Conservation (phyloP, 1,139 yeast genomes). For the Candida albicans region DNA sequence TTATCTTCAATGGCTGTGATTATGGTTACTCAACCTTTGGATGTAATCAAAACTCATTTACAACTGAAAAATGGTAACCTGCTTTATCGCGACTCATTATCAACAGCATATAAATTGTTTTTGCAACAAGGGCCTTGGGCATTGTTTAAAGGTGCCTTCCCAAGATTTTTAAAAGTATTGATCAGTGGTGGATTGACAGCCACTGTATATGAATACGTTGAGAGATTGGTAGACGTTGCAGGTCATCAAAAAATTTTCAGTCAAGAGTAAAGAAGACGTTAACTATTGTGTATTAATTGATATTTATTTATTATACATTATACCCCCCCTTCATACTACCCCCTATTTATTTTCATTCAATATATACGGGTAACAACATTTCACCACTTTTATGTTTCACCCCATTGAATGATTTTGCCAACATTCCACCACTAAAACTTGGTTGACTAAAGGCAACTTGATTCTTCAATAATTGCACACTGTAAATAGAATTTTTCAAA, state of each 20-base stretch:
- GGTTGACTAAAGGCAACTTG: conserved; percentile 75
- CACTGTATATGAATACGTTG: conserved; percentile 63
- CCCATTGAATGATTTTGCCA: conserved; percentile 55
- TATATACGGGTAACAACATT: conserved; percentile 51
- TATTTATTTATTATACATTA: not conserved
- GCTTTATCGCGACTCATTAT: conserved; percentile 65
- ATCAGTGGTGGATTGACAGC: conserved; percentile 80
- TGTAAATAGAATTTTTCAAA: conserved; percentile 49
- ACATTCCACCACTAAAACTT: conserved; percentile 55
- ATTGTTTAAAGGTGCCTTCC: conserved; percentile 79
- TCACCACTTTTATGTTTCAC: conserved; percentile 52
- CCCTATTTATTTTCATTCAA: conserved; percentile 21
- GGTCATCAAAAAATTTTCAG: conserved; percentile 51
- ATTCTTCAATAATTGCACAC: conserved; percentile 38
- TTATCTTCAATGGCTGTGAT: conserved; percentile 67
- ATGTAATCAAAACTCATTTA: conserved; percentile 84
- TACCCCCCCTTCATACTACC: no score
- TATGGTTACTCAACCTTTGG: conserved; percentile 84
- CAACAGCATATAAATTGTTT: conserved; percentile 72
- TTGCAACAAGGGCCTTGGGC: conserved; percentile 63
- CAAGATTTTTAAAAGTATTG: conserved; percentile 76
- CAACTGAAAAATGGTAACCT: conserved; percentile 71
- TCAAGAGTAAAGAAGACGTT: conserved; percentile 1
- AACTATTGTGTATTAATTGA: not conserved
- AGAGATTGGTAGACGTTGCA: conserved; percentile 48